Base-by-base conservation (phyloP, 352 stramenopile species). In the Phytophthora foliorum region DNA sequence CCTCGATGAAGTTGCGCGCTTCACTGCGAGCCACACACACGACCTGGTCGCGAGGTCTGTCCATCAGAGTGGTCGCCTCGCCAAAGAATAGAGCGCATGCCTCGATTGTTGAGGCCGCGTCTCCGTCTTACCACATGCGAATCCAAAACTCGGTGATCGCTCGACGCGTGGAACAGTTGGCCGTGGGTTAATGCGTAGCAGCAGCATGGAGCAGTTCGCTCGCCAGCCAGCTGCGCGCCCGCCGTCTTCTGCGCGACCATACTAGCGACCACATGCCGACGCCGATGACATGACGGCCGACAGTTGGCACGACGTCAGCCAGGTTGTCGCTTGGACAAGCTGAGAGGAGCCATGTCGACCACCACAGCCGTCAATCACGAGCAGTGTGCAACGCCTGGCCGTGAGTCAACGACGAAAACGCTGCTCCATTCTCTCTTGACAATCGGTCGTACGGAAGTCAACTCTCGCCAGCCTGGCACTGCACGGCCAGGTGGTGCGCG, bases 281-380 rank as follows among this genome's bases (percentile, higher is more conserved):
- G 16, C 21, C 32, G 21, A 57, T 64, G 57, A 64, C 44, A 57
- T 50, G 57, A 64, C 56, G 32, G 29, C 19, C 24, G 14, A n/a
- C 44, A 41, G 34, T 41, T 41, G 34, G 34, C 34, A 41, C 5
- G 34, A n/a, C 34, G 34, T 19, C 4, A 22, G 34, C 8, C 4
- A 22, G 38, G 19, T 25, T 22, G 59, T 67, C 59, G 51, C 60
- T n/a, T 8, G 42, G 52, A 57, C 53, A 57, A 59, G 38, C 48
- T 64, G 53, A 69, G 61, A 57, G 52, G 61, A 69, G 53, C 52
- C 41, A 62, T 56, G 48, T 45, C 52, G 54, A 46, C 54, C 52
- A 27, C 24, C 44, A 51, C 44, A 31, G 44, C 44, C 21, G 44
- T 32, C 44, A 31, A 29, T 50, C 22, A 31, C 11, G 16, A 45